Percentiles rank a stretch among this genome's conserved stretches.
phyloP scores from a whole-genome alignment of 768 basidiomycete species.

The Dioszegia crocea region DNA sequence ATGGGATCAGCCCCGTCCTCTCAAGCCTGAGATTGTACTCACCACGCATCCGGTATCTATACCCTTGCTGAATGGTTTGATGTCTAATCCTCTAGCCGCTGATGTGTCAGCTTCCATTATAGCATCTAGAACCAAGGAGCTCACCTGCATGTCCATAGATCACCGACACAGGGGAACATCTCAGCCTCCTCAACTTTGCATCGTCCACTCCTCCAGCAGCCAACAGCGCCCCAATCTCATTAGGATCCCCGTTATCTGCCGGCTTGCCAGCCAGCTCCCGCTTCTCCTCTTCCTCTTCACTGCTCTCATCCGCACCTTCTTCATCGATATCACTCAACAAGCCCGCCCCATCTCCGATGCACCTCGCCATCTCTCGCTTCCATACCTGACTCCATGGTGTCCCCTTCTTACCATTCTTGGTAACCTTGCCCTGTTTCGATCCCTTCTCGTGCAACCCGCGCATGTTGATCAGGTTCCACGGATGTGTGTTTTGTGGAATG shows the following conservation, averaged over 20 bases:
- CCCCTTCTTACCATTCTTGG: constrained; percentile 55
- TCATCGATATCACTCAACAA: constrained; percentile 57
- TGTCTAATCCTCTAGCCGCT: constrained; percentile 71
- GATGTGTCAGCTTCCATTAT: constrained; percentile 40
- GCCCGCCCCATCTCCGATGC: constrained; percentile 31
- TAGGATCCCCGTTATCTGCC: constrained; percentile 15
- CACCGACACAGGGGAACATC: constrained; percentile 55
- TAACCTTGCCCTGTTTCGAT: constrained; percentile 47
- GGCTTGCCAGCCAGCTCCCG: constrained; percentile 17
- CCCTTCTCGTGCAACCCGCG: constrained; percentile 57
- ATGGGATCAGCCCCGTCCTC: constrained; percentile 15
- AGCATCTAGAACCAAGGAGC: background rate
- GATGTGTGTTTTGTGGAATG: constrained; percentile 70
- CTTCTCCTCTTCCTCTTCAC: constrained; percentile 23
- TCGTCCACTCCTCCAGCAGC: constrained; percentile 14
- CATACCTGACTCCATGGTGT: constrained; percentile 73
- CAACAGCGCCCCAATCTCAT: constrained; percentile 18
- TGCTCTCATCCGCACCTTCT: constrained; percentile 16
- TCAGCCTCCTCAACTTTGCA: constrained; percentile 14
- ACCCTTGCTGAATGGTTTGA: constrained; percentile 78
- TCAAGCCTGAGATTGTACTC: constrained; percentile 10
- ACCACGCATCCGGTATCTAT: constrained; percentile 82
- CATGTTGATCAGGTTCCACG: constrained; percentile 74
- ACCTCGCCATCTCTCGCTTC: constrained; percentile 50
- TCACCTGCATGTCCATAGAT: constrained; percentile 70